phyloP scores from a whole-genome alignment of 768 basidiomycete genomes.

The Lentinula aciculospora region DNA sequence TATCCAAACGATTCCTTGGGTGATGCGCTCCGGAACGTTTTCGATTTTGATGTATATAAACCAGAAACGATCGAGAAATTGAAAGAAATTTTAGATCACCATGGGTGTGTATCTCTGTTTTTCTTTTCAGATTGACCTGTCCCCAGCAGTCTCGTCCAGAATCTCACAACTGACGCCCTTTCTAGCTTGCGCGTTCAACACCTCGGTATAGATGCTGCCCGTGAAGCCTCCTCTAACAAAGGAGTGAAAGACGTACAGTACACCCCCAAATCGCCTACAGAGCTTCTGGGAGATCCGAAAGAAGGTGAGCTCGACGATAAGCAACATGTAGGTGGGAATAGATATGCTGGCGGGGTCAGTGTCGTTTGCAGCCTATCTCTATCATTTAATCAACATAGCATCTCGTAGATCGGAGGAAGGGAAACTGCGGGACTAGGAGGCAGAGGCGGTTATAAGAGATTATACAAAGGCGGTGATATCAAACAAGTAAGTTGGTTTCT shows the following conservation, averaged over 20 bases:
- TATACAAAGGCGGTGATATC: conserved; percentile 59
- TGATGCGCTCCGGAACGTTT: conserved; percentile 57
- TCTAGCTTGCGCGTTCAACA: conserved; percentile 45
- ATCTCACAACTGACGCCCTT: not conserved
- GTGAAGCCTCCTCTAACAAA: conserved; percentile 36
- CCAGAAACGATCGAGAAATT: conserved; percentile 61
- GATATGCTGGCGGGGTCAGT: conserved; percentile 60
- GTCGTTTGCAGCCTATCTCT: not conserved
- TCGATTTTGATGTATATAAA: conserved; percentile 67
- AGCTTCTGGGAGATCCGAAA: conserved; percentile 47
- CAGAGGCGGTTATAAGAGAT: conserved; percentile 60
- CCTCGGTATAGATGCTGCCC: conserved; percentile 53
- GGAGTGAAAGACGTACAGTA: conserved; percentile 53
- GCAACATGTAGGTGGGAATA: conserved; percentile 58
- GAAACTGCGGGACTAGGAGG: conserved; percentile 66
- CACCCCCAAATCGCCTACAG: conserved; percentile 40
- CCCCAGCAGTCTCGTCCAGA: not conserved
- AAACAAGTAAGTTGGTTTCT: conserved; percentile 38
- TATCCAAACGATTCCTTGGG: conserved; percentile 55
- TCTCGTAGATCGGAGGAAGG: conserved; percentile 51
- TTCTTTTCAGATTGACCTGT: no score
- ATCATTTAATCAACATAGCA: not conserved
- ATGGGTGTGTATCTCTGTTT: conserved; percentile 40
- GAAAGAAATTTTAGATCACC: conserved; percentile 49
- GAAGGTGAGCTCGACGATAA: conserved; percentile 60